Percentiles rank a stretch among this genome's conserved stretches.
These are phyloP conservation scores for Diaporthe citriasiana DNA, from an alignment of 2,329 filamentous ascomycete genomes.

Conservation along the genomic window DNA sequence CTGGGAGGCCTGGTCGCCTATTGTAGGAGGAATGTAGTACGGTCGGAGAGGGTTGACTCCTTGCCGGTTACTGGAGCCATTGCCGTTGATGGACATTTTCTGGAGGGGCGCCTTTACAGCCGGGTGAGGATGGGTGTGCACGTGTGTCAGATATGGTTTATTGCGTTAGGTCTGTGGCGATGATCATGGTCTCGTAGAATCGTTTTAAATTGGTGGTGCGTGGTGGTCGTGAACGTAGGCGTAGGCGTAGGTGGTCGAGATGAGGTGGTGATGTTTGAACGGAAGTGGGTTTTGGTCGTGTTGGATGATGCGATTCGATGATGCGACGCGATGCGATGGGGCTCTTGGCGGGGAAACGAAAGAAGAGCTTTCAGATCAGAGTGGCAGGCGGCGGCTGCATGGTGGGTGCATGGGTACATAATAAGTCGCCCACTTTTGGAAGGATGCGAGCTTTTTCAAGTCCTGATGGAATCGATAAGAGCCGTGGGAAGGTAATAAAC, in stretches of 20 bases:
- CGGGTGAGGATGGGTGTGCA: background rate
- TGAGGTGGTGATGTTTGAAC: constrained; percentile 1
- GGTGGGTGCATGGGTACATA: too few species aligned
- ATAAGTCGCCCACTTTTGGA: background rate
- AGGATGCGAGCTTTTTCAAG: background rate
- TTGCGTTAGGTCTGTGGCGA: constrained; percentile 21
- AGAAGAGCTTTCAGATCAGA: constrained; percentile 23
- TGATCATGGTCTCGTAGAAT: constrained; percentile 37
- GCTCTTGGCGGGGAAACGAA: constrained; percentile 7
- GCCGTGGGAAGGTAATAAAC: background rate
- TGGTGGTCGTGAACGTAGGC: background rate
- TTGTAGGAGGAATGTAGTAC: constrained; percentile 76
- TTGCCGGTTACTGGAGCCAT: constrained; percentile 52
- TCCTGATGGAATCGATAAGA: background rate
- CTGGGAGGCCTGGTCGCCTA: constrained; percentile 61
- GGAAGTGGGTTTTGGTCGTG: background rate
- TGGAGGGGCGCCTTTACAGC: constrained; percentile 48
- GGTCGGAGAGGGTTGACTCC: constrained; percentile 75
- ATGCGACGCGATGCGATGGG: constrained; percentile 30
- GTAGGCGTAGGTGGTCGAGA: background rate
- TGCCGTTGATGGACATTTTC: constrained; percentile 57
- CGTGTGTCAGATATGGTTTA: background rate
- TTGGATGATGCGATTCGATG: constrained; percentile 21
- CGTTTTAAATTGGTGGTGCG: background rate
- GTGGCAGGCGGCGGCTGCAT: background rate